phyloP scores from a whole-genome alignment of 192 early-diverging fungal species.

The Backusella mclennaniae region DNA sequence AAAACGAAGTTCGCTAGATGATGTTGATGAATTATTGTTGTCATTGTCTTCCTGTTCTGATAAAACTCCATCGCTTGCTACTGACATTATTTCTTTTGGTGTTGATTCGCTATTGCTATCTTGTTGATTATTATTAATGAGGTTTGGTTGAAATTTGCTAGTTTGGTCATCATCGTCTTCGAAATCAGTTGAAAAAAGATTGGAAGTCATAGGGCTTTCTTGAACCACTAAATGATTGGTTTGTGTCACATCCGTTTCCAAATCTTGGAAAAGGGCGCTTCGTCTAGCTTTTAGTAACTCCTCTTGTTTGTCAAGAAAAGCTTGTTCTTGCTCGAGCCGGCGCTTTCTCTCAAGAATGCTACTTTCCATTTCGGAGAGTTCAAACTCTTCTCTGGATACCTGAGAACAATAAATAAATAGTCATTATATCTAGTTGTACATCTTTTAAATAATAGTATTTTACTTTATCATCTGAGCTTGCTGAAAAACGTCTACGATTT shows the following conservation, averaged over 20 bases:
- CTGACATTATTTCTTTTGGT: not conserved
- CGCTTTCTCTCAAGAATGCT: constrained; percentile 1
- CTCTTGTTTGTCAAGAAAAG: constrained; percentile 1
- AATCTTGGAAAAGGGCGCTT: constrained; percentile 4
- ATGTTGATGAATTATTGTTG: not conserved
- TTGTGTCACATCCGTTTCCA: not conserved
- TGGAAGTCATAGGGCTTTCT: not conserved
- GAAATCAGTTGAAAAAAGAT: constrained; percentile 3
- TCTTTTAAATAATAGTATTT: not conserved
- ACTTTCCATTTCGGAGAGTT: constrained; percentile 8
- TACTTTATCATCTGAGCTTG: not conserved
- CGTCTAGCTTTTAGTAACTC: not conserved
- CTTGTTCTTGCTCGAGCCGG: not conserved
- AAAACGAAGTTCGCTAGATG: not conserved
- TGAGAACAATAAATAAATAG: not conserved
- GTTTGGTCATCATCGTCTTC: not conserved
- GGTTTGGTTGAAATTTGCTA: not conserved
- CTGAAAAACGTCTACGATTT: not conserved
- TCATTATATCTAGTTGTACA: too few species aligned
- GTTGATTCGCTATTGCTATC: not conserved
- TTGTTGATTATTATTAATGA: not conserved
- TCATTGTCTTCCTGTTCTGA: not conserved
- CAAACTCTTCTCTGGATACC: not conserved
- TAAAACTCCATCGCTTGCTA: not conserved
- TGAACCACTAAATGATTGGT: not conserved